These are phyloP conservation scores for Apiospora arundinis DNA, from an alignment of 2,329 filamentous ascomycete genomes.

Conservation along the genomic window DNA sequence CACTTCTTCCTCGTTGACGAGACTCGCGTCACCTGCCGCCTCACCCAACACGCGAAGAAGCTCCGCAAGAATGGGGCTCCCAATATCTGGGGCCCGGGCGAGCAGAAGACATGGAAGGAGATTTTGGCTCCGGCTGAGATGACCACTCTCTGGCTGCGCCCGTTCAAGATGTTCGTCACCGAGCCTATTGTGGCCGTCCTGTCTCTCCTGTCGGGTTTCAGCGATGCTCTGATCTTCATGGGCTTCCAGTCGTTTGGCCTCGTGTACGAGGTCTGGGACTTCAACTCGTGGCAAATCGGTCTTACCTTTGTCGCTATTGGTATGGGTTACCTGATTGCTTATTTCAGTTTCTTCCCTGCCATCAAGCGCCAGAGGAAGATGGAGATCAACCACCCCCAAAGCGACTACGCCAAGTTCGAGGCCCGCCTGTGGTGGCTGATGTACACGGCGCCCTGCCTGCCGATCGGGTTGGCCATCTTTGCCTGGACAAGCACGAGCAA, in stretches of 20 bases:
- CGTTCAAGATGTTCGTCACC: constrained; percentile 67
- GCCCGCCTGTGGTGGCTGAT: constrained; percentile 66
- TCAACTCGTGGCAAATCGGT: constrained; percentile 46
- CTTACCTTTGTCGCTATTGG: constrained; percentile 53
- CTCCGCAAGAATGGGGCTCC: constrained; percentile 51
- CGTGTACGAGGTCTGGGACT: constrained; percentile 66
- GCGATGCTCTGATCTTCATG: constrained; percentile 70
- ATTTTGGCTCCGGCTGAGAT: constrained; percentile 50
- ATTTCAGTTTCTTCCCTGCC: constrained; percentile 60
- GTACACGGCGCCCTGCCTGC: constrained; percentile 63
- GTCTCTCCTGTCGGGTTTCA: constrained; percentile 66
- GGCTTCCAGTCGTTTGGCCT: constrained; percentile 67
- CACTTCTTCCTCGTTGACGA: constrained; percentile 62
- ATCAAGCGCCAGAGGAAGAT: constrained; percentile 46
- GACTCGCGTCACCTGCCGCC: constrained; percentile 61
- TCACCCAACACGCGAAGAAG: constrained; percentile 63
- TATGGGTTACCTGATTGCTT: constrained; percentile 64
- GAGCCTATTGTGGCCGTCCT: constrained; percentile 68
- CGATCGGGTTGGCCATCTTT: constrained; percentile 67
- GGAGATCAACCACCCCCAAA: constrained; percentile 47
- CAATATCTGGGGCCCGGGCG: constrained; percentile 53
- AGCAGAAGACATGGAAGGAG: constrained; percentile 46
- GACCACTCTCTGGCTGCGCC: constrained; percentile 60
- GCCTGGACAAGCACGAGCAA: constrained; percentile 63
- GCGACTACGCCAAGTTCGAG: constrained; percentile 66